phyloP scores from a whole-genome alignment of 768 basidiomycete species.

The Gautieria morchelliformis region DNA sequence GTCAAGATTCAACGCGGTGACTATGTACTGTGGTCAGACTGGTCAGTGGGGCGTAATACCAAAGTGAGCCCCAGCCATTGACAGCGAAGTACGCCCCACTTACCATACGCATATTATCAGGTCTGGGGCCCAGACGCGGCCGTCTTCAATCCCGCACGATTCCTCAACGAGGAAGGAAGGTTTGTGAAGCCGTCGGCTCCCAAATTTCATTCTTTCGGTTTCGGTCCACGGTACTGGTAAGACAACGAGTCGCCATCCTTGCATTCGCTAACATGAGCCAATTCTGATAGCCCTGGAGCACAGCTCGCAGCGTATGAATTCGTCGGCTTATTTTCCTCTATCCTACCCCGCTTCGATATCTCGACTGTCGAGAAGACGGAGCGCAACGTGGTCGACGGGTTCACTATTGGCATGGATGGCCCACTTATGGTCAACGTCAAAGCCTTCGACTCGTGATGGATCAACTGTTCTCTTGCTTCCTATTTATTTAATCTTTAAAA shows the following conservation, averaged over 20 bases:
- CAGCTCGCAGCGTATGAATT: neutral
- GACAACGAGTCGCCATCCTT: neutral
- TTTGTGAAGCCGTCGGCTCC: neutral
- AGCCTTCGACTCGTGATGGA: neutral
- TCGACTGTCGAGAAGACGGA: neutral
- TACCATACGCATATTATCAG: neutral
- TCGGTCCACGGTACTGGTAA: constrained; percentile 2
- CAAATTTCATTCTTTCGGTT: neutral
- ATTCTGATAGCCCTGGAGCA: neutral
- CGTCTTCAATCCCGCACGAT: neutral
- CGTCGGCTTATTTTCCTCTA: neutral
- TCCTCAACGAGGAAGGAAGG: neutral
- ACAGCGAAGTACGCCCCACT: neutral
- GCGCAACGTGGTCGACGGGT: neutral
- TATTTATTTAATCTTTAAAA: neutral
- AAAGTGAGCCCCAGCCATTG: neutral
- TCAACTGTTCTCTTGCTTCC: neutral
- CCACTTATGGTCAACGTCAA: neutral
- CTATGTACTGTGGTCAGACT: constrained; percentile 1
- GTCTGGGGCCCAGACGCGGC: neutral
- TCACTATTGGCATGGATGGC: neutral
- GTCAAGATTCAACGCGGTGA: neutral
- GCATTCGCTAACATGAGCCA: neutral
- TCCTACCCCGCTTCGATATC: neutral
- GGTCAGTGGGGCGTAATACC: neutral